Base-by-base conservation (phyloP, 371 early-diverging fungal species). In the Lichtheimia corymbifera region DNA sequence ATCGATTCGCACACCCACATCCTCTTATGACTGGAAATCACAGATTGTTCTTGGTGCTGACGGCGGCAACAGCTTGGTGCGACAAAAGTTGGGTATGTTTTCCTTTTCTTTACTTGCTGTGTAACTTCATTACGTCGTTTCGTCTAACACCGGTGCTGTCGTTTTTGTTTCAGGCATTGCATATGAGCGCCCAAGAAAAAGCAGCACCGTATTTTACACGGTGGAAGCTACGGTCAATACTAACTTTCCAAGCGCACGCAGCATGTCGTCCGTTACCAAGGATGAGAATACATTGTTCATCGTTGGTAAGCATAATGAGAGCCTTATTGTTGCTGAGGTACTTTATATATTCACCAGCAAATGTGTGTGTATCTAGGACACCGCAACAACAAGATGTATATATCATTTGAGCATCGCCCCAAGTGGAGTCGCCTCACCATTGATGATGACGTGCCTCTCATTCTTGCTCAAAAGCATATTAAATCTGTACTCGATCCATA, bases 51-150 rank as follows among this genome's bases (percentile, higher is more conserved):
- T 78, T 55, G 73, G 70, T 4, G 75, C 75, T 13, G 75, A 78
- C 25, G 79, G 73, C 20, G 63, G 47, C 40, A 53, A 65, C 27
- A 73, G 73, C 27, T 66, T 74, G 53, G 64, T 75, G 14, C 67
- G 79, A 61, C 73, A 75, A 58, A 68, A 71, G 56, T 50, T 78
- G 62, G 79, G 79, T 75, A 72, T 28, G 60, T 47, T 28, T 49
- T 1, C 30, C 42, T 44, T 18, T 45, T 18, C 18, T 11, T 24
- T 11, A 22, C 24, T 47, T 27, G 4, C 28, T 47, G 20, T 47
- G 47, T 47, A 22, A 18, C 18, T 47, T n/a, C 17, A 47, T 18
- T 18, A 52, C 53, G 40, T 53, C 17, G 53, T 30, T 53, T 15
- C 20, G 53, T 17, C n/a, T 17, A 24, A 53, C 17, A 28, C 15